Evolutionary conservation across 495 filamentous ascomycete species (phyloP).

Genomic region (Tuber borchii): DNA sequence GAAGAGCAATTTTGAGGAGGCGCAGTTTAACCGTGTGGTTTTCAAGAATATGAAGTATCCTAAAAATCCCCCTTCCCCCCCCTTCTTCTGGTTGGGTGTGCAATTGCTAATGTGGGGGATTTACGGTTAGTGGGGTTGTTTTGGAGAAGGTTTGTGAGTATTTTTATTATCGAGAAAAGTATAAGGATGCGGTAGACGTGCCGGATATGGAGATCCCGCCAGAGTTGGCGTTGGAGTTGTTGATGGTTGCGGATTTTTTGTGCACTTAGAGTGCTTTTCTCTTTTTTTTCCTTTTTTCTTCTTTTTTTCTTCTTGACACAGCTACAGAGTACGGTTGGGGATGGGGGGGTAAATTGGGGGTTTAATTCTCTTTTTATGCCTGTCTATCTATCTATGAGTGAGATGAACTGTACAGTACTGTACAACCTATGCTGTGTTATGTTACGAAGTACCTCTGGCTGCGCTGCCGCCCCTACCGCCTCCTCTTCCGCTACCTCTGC

Average conservation of each 20-base stretch:
- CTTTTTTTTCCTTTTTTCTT: not conserved
- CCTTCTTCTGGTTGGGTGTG: not conserved
- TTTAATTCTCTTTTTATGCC: not conserved
- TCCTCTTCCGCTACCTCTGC: slow-evolving; percentile 43
- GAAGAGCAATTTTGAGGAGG: slow-evolving; percentile 52
- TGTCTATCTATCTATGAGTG: not conserved
- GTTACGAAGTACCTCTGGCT: not conserved
- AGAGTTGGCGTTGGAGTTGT: slow-evolving; percentile 68
- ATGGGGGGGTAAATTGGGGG: not conserved
- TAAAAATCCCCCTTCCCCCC: not conserved
- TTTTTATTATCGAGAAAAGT: slow-evolving; percentile 80
- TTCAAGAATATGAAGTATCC: slow-evolving; percentile 42
- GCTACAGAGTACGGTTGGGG: not conserved
- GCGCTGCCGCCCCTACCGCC: slow-evolving; percentile 19
- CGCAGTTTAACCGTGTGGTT: slow-evolving; percentile 37
- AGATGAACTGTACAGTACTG: not conserved
- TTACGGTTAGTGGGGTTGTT: slow-evolving; percentile 67
- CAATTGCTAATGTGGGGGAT: slow-evolving; percentile 5
- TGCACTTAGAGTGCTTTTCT: slow-evolving; percentile 23
- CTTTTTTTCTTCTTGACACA: not conserved
- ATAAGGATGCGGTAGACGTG: slow-evolving; percentile 64
- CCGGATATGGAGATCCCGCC: slow-evolving; percentile 82
- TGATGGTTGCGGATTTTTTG: slow-evolving; percentile 70
- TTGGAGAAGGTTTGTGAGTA: slow-evolving; percentile 90
- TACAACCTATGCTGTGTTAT: not conserved